A percentile compares a stretch with the other conserved stretches of the same genome.
These are phyloP conservation scores for Aspergillus ibericus DNA, from an alignment of 2,329 filamentous ascomycete species.

Conservation along the genomic window DNA sequence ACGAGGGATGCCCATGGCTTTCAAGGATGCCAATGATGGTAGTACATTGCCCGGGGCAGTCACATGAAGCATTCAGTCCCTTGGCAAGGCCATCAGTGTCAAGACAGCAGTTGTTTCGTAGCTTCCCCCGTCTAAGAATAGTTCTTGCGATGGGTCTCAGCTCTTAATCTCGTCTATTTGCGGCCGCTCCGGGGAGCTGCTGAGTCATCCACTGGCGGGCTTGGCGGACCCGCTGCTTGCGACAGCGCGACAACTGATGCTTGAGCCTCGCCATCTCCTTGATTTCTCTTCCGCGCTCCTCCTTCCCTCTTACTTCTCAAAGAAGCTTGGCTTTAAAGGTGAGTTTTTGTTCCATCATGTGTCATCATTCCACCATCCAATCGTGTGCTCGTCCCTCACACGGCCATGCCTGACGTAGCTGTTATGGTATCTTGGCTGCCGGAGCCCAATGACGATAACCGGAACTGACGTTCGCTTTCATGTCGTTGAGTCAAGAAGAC, in stretches of 20 bases:
- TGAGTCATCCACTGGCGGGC: conserved; percentile 27
- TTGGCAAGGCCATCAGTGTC: neutral
- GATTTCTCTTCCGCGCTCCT: conserved; percentile 18
- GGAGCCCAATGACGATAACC: neutral
- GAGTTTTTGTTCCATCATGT: neutral
- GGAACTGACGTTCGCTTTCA: neutral
- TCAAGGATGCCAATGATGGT: too few relatives aligned
- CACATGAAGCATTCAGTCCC: neutral
- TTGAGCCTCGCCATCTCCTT: conserved; percentile 21
- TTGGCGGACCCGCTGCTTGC: conserved; percentile 39
- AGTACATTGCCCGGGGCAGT: neutral
- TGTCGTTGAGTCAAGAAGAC: neutral
- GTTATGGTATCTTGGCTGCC: conserved; percentile 1
- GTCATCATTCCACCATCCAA: neutral
- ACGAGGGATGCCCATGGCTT: neutral
- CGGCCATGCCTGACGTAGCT: conserved; percentile 10
- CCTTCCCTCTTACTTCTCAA: conserved; percentile 3
- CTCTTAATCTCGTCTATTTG: neutral
- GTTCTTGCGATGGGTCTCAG: neutral
- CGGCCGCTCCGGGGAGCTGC: conserved; percentile 5
- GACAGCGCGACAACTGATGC: conserved; percentile 26
- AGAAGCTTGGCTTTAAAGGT: conserved; percentile 3
- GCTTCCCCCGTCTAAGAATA: neutral
- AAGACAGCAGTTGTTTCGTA: neutral
- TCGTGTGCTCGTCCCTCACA: neutral